Base-by-base conservation (phyloP, 179 eudicot genomes). In the Camellia oleifera region DNA sequence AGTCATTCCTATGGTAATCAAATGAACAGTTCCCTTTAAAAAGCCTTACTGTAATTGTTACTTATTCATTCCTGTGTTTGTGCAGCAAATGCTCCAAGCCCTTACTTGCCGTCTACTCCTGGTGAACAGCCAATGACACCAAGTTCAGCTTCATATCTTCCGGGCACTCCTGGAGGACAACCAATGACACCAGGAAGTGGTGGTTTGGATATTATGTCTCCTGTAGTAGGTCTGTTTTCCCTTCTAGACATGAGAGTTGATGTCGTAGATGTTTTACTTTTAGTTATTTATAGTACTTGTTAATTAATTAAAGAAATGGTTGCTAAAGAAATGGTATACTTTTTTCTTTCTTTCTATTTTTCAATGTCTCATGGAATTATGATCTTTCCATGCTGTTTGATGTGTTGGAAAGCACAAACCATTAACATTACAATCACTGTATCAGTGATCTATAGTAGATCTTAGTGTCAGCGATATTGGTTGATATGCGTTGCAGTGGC, bases 161-260 rank as follows among this genome's bases (percentile, higher is more conserved):
- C 98, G 84, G 95, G 98, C 80, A 97, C 99, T 73, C 99, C 99
- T 82, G 99, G 97, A 62, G 99, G 98, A 71, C 99, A 92, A 78
- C 99, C 99, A 3, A 94, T 94, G 98, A 97, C 99, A 69, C 99
- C 99, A 74, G 52, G 52, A 48, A 90, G 95, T 72, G 95, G 91
- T 75, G 97, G 96, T 66, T 88, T 97, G 87, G 98, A 97, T 84
- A 88, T 94, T 86, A 97, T 94, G 98, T 97, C 99, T 74, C 99
- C 99, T 77, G 88, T 86, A 65, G 89, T 89, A 81, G 99, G 99
- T 96, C 20, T 68, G 87, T 78, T 42, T 58, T 5, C n/a, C 26
- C 14, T 82, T 70, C 7, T 48, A 7, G 52, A 48, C 52, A 48
- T 48, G 52, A 48, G 52, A 48, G 14, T 26, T 32, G 7, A 32